phyloP scores from a whole-genome alignment of 345 rosid species.

The Moricandia moricandioides region DNA sequence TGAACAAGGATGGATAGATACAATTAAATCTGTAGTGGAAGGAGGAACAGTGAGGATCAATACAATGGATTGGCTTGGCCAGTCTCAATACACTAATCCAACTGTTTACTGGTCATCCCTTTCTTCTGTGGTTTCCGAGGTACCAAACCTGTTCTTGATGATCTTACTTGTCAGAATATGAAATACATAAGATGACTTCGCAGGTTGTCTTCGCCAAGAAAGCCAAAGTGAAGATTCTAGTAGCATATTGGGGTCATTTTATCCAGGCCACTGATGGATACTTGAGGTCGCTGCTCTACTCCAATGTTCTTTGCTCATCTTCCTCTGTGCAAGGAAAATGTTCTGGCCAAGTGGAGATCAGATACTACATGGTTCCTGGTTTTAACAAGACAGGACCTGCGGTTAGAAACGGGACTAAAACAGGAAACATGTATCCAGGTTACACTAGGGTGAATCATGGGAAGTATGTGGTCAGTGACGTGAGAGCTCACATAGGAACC shows the following conservation, averaged over 20 bases:
- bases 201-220: constrained; percentile 84
- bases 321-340: constrained; percentile 63
- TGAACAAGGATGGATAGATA: constrained; percentile 86
- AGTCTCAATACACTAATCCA: constrained; percentile 57
- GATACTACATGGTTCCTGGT: constrained; percentile 72
- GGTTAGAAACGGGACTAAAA: constrained; percentile 39
- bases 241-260: constrained; percentile 55
- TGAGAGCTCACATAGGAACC: constrained; percentile 76
- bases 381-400: constrained; percentile 81
- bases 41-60: constrained; percentile 68
- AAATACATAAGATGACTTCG: background rate
- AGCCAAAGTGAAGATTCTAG: constrained; percentile 64
- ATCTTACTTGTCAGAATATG: background rate
- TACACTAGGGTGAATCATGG: constrained; percentile 78
- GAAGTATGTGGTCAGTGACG: constrained; percentile 67
- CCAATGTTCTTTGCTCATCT: constrained; percentile 67
- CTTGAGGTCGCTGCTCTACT: constrained; percentile 64
- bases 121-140: constrained; percentile 77
- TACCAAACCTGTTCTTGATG: constrained; percentile 24
- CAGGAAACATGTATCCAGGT: constrained; percentile 66
- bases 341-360: constrained; percentile 70
- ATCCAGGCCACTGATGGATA: constrained; percentile 62
- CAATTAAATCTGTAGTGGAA: constrained; percentile 62
- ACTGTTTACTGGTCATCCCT: constrained; percentile 76
- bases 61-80: constrained; percentile 97